Percentiles rank a stretch among this genome's conserved stretches.
These are phyloP conservation scores for Nothophaeocryptopus gaeumannii DNA, from an alignment of 2,329 filamentous ascomycete genomes.

Conservation along the genomic window DNA sequence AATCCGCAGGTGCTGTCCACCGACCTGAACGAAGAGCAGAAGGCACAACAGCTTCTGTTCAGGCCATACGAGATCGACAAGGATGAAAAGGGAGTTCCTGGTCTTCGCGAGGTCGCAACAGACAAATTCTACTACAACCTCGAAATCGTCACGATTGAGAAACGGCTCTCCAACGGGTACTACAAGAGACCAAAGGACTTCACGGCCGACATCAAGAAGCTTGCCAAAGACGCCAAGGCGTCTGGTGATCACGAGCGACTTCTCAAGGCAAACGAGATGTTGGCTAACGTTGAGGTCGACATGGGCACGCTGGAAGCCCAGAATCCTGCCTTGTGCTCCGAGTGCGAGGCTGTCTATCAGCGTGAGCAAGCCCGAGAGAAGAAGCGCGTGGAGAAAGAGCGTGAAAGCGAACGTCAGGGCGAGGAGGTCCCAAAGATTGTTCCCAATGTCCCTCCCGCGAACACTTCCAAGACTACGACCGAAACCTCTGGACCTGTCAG, in stretches of 20 bases:
- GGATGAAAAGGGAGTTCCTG: slow-evolving; percentile 74
- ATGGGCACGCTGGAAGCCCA: slow-evolving; percentile 70
- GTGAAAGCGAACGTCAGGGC: slow-evolving; percentile 62
- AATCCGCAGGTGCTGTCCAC: slow-evolving; percentile 65
- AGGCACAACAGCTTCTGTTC: slow-evolving; percentile 53
- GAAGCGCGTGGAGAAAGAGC: slow-evolving; percentile 45
- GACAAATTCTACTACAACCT: slow-evolving; percentile 94
- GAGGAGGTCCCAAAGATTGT: slow-evolving; percentile 45
- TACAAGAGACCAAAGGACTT: slow-evolving; percentile 92
- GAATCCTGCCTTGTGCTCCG: slow-evolving; percentile 60
- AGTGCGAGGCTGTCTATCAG: slow-evolving; percentile 79
- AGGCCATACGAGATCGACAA: slow-evolving; percentile 77
- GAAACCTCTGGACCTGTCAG: slow-evolving; percentile 47
- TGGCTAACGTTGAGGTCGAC: slow-evolving; percentile 92
- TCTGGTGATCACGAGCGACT: slow-evolving; percentile 79
- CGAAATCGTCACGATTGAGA: slow-evolving; percentile 88
- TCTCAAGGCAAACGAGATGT: slow-evolving; percentile 84
- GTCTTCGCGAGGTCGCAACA: slow-evolving; percentile 70
- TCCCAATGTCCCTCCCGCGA: slow-evolving; percentile 40
- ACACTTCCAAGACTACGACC: slow-evolving; percentile 42
- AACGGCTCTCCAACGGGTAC: slow-evolving; percentile 93
- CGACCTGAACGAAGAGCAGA: slow-evolving; percentile 56
- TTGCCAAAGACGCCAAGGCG: slow-evolving; percentile 80
- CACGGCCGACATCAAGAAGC: slow-evolving; percentile 75
- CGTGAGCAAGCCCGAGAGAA: slow-evolving; percentile 66